These are phyloP conservation scores for Papilionanthe hybrid DNA, from an alignment of 116 monocot genomes.

Conservation along the genomic window DNA sequence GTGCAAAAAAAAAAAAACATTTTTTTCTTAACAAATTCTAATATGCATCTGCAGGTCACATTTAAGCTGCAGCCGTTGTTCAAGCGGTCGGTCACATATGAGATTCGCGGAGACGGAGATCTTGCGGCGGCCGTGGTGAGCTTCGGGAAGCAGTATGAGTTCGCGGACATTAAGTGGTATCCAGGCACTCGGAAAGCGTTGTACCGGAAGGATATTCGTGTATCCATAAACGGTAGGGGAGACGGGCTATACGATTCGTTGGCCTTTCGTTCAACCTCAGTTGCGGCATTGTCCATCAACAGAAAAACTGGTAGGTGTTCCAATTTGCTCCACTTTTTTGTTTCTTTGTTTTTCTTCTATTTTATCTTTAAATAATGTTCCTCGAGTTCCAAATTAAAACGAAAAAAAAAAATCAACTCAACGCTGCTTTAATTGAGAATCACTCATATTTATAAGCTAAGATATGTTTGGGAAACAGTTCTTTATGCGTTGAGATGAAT, in stretches of 20 bases:
- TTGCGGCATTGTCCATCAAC: conserved; percentile 1
- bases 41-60: conserved; percentile 34
- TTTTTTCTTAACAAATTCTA: background rate
- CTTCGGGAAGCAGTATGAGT: conserved; percentile 60
- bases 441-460: too few relatives aligned
- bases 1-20: background rate
- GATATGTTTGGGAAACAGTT: too few relatives aligned
- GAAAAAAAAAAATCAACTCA: too few relatives aligned
- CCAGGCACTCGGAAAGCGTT: conserved; percentile 33
- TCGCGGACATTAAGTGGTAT: conserved; percentile 70
- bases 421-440: too few relatives aligned
- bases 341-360: too few relatives aligned
- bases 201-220: conserved; percentile 51
- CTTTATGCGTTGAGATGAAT: too few relatives aligned
- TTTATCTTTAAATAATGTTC: background rate
- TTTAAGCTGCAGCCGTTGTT: conserved; percentile 49
- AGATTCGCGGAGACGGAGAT: conserved; percentile 16
- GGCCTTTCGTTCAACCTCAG: conserved; percentile 40
- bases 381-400: background rate
- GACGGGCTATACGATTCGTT: conserved; percentile 47
- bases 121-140: conserved; percentile 26
- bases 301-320: conserved; percentile 36
- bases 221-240: conserved; percentile 19
- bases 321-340: background rate
- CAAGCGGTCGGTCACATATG: conserved; percentile 54